Evolutionary conservation across 1,284 basidiomycete species (phyloP).

Genomic region (Microbotryomycetes sp.): DNA sequence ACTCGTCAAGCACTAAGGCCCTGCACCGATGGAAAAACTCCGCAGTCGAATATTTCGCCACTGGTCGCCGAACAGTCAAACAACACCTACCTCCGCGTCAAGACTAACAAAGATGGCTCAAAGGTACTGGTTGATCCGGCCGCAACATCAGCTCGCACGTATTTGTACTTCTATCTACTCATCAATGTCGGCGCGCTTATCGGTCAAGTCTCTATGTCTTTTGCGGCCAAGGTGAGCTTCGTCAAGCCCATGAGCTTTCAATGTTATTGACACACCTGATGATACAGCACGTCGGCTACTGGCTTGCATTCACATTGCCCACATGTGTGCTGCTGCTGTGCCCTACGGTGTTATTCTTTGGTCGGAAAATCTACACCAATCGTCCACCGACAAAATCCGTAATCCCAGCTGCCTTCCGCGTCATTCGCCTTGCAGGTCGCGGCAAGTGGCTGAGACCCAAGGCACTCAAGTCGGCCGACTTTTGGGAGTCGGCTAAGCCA

Average conservation of each 20-base stretch:
- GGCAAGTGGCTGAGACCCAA: constrained; percentile 44
- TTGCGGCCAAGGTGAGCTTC: constrained; percentile 17
- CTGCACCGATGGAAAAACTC: too few species aligned
- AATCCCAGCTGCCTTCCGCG: constrained; percentile 50
- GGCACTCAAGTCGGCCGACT: constrained; percentile 51
- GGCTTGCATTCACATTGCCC: constrained; percentile 44
- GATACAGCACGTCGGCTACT: constrained; percentile 44
- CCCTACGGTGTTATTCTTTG: constrained; percentile 62
- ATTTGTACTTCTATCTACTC: constrained; percentile 58
- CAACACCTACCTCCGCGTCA: constrained; percentile 44
- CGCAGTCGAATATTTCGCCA: constrained; percentile 52
- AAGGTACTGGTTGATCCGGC: constrained; percentile 73
- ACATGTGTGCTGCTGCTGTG: constrained; percentile 45
- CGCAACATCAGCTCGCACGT: constrained; percentile 54
- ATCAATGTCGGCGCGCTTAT: constrained; percentile 68
- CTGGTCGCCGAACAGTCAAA: constrained; percentile 72
- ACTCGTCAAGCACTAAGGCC: constrained; percentile 38
- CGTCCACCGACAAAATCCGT: constrained; percentile 74
- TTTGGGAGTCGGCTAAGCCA: constrained; percentile 75
- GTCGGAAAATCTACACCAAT: constrained; percentile 58
- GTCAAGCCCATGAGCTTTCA: not conserved
- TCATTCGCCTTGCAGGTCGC: constrained; percentile 39
- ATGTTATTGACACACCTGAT: not conserved
- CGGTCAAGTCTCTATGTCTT: constrained; percentile 44
- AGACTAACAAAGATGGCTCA: constrained; percentile 57